phyloP scores from a whole-genome alignment of 2,329 filamentous ascomycete species.

The Alternaria tenuissima region DNA sequence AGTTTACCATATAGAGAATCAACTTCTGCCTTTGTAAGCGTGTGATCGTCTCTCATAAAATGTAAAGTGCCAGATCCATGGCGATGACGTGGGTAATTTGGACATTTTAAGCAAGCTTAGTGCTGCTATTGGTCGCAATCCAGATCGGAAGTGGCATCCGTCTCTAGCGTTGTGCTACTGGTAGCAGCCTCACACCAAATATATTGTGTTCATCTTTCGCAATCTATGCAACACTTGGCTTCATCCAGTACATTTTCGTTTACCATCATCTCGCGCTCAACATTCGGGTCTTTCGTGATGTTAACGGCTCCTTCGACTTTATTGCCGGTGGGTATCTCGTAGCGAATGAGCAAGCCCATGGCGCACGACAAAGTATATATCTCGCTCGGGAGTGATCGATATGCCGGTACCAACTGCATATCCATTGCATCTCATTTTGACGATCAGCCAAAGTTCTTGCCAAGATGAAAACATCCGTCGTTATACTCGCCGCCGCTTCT shows the following conservation, averaged over 20 bases:
- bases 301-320: not conserved
- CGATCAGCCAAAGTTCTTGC: not conserved
- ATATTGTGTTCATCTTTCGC: slow-evolving; percentile 12
- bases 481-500: slow-evolving; percentile 9
- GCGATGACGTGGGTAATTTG: slow-evolving; percentile 17
- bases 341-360: not conserved
- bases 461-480: slow-evolving; percentile 11
- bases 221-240: slow-evolving; percentile 12
- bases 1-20: not conserved
- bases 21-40: not conserved
- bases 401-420: slow-evolving; percentile 5
- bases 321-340: slow-evolving; percentile 4
- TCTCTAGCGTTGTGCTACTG: slow-evolving; percentile 3
- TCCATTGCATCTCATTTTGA: not conserved
- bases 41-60: not conserved
- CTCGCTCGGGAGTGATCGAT: not conserved
- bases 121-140: slow-evolving; percentile 4
- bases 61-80: slow-evolving; percentile 1
- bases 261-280: not conserved
- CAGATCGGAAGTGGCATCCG: slow-evolving; percentile 9
- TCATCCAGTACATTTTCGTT: not conserved
- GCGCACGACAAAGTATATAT: not conserved
- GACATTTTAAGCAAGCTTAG: not conserved
- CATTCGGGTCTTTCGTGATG: not conserved
- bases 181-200: not conserved